These are phyloP conservation scores for Larix sibirica DNA, from an alignment of 83 land plant genomes.

Conservation along the genomic window DNA sequence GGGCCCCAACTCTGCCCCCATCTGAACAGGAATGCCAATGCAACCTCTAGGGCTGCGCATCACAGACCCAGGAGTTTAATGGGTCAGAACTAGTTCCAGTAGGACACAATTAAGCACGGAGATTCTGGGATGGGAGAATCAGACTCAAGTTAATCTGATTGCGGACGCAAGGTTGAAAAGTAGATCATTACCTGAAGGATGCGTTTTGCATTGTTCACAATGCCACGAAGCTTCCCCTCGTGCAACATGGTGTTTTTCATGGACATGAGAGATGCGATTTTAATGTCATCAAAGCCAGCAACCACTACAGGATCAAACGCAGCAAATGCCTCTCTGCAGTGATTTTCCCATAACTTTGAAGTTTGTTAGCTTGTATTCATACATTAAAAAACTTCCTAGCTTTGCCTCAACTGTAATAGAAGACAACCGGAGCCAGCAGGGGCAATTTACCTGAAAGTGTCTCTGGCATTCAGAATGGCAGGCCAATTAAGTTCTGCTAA, in stretches of 20 bases:
- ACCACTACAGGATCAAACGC: conserved; percentile 78
- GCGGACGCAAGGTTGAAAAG: neutral
- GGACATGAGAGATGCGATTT: conserved; percentile 44
- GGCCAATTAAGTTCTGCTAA: conserved; percentile 72
- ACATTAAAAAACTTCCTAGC: neutral
- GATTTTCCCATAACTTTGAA: no score
- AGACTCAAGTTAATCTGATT: no score
- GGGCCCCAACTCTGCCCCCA: no score
- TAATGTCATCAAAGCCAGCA: conserved; percentile 74
- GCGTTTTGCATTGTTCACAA: conserved; percentile 75
- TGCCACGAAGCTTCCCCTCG: conserved; percentile 66
- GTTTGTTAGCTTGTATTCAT: no score
- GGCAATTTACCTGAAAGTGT: conserved; percentile 44
- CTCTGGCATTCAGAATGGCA: conserved; percentile 53
- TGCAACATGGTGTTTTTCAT: conserved; percentile 50
- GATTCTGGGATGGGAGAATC: no score
- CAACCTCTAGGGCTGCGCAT: no score
- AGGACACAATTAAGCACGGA: no score
- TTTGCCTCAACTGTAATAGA: neutral
- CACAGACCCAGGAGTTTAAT: no score
- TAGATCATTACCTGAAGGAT: conserved; percentile 57
- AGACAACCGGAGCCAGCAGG: neutral
- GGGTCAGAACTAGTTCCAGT: no score
- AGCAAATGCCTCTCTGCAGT: conserved; percentile 72
- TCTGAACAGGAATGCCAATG: no score